Base-by-base conservation (phyloP, 345 rosid genomes). In the Lepidium didymum region DNA sequence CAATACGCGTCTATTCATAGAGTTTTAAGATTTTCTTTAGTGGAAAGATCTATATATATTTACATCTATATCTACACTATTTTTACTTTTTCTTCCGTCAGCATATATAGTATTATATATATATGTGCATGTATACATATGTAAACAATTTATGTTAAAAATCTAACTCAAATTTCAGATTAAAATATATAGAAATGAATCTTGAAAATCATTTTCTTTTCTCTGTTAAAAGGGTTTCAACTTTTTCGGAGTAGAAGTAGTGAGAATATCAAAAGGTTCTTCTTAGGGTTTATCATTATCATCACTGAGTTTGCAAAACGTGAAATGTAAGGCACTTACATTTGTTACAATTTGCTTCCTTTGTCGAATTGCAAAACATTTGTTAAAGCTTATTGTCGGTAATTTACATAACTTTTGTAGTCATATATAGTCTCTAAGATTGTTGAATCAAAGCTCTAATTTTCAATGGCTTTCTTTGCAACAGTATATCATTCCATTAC, bases 401-500 rank as follows among this genome's bases (percentile, higher is more conserved):
- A 45, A 56, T 68, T 19, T 68, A 56, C 47, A 56, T 1, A 21
- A 41, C 10, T n/a, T 15, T n/a, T 66, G 31, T 27, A n/a, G 33
- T 53, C 40, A 53, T 9, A 34, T 47, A 21, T 49, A 13, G 13
- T 4, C 31, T 27, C 31, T 2, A 27, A 4, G 31, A 5, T 25
- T 27, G 31, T 27, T 27, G 31, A 27, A 54, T 74, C 70, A 25
- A 87, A 75, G 73, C 71, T 79, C 51, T n/a, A n/a, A n/a, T 77
- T 14, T 21, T 80, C 82, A 55, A 1, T 19, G 4, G 80, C 72
- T 58, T 82, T 83, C 12, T 31, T 36, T 14, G 85, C 84, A 66
- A 81, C 83, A 42, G 89, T 86, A 84, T 87, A 79, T 87, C 83
- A 80, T 65, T 27, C n/a, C n/a, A n/a, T n/a, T n/a, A n/a, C 88